Evolutionary conservation across 306 rosid genomes (phyloP).

Genomic region (Quillaja saponaria): DNA sequence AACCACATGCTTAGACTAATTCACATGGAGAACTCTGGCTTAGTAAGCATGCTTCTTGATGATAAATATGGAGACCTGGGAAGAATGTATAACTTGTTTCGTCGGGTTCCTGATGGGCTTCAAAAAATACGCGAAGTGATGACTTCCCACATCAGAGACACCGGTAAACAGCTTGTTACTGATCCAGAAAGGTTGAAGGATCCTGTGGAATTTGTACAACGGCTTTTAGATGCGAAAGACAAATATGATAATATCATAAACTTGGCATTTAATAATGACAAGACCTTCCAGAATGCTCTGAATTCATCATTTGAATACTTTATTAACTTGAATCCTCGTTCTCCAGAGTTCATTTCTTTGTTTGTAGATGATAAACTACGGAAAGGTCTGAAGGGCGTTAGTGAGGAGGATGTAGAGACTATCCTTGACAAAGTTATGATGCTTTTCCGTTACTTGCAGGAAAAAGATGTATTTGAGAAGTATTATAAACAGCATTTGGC

Average conservation of each 20-base stretch:
- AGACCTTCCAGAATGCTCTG: conserved; percentile 87
- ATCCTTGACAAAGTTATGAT: conserved; percentile 86
- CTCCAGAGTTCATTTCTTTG: conserved; percentile 82
- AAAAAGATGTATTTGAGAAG: conserved; percentile 79
- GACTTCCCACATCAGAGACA: conserved; percentile 72
- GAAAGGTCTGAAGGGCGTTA: conserved; percentile 76
- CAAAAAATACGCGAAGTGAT: conserved; percentile 63
- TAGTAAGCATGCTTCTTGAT: conserved; percentile 75
- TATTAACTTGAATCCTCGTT: conserved; percentile 69
- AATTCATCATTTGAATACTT: conserved; percentile 87
- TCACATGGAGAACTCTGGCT: conserved; percentile 80
- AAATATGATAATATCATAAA: conserved; percentile 73
- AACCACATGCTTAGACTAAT: conserved; percentile 79
- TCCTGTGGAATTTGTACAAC: conserved; percentile 78
- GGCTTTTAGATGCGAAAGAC: conserved; percentile 77
- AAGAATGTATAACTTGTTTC: conserved; percentile 74
- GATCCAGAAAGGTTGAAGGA: conserved; percentile 85
- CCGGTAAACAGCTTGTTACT: conserved; percentile 74
- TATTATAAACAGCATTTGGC: conserved; percentile 88
- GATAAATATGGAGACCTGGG: conserved; percentile 77
- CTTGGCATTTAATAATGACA: conserved; percentile 75
- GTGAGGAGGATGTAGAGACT: conserved; percentile 88
- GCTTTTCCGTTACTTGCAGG: conserved; percentile 76
- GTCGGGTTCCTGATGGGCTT: conserved; percentile 65
- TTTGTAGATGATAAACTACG: conserved; percentile 82